A percentile compares a stretch with the other conserved stretches of the same genome.
phyloP scores from a whole-genome alignment of 2,329 filamentous ascomycete genomes.

The Proliferodiscus dingleyae region DNA sequence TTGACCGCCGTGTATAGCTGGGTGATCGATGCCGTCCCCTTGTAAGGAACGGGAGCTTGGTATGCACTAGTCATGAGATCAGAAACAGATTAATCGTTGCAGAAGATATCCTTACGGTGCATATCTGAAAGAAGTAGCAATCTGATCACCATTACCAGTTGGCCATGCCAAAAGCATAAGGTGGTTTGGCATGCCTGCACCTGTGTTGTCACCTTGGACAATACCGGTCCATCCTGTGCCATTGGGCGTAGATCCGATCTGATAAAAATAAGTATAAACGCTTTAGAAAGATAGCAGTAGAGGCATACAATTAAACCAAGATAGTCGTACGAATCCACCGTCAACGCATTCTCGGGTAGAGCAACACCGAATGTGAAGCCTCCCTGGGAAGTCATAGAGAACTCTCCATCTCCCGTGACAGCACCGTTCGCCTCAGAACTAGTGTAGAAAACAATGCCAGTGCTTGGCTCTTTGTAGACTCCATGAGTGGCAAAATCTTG shows the following conservation, averaged over 20 bases:
- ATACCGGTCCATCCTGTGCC: constrained; percentile 54
- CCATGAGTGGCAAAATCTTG: constrained; percentile 30
- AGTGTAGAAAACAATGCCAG: constrained; percentile 50
- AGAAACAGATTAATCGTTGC: background rate
- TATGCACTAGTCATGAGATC: constrained; percentile 43
- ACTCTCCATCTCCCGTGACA: constrained; percentile 31
- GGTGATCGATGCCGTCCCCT: constrained; percentile 56
- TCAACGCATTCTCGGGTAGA: constrained; percentile 45
- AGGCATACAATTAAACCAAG: constrained; percentile 51
- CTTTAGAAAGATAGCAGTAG: background rate
- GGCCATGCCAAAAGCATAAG: constrained; percentile 57
- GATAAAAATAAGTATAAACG: constrained; percentile 6
- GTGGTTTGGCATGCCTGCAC: constrained; percentile 47
- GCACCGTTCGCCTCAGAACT: constrained; percentile 39
- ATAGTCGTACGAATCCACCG: constrained; percentile 48
- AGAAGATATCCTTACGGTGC: constrained; percentile 33
- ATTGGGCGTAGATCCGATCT: constrained; percentile 40
- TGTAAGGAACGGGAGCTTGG: constrained; percentile 52
- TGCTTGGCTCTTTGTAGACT: constrained; percentile 40
- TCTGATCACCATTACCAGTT: constrained; percentile 39
- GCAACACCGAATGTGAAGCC: constrained; percentile 51
- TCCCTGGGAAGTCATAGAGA: constrained; percentile 30
- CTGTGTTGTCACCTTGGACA: constrained; percentile 43
- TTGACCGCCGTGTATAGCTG: constrained; percentile 55
- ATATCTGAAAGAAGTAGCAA: constrained; percentile 55